A percentile compares a stretch with the other conserved stretches of the same genome.
Evolutionary conservation across 2,329 filamentous ascomycete species (phyloP).

Genomic region (Akanthomyces dipterigenus): DNA sequence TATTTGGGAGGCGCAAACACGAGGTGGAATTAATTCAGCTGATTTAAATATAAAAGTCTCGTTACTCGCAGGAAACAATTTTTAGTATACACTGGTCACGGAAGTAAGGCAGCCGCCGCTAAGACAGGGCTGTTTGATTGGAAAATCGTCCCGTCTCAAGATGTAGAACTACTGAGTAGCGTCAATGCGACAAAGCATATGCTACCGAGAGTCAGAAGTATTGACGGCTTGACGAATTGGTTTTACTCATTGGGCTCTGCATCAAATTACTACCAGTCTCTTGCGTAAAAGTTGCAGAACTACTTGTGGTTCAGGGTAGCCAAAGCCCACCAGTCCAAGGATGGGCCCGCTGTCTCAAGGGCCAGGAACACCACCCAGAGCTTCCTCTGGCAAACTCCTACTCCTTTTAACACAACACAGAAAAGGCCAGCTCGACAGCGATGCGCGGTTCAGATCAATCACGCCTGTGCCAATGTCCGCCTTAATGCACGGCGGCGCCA

Average conservation of each 20-base stretch:
- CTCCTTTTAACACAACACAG: not conserved
- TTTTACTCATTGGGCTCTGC: too few relatives aligned
- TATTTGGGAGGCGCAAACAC: not conserved
- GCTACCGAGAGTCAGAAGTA: too few relatives aligned
- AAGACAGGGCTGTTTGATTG: too few relatives aligned
- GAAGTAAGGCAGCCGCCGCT: too few relatives aligned
- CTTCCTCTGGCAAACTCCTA: not conserved
- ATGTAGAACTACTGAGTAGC: too few relatives aligned
- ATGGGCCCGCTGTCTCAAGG: not conserved
- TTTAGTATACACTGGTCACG: too few relatives aligned
- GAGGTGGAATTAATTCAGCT: not conserved
- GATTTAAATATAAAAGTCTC: not conserved
- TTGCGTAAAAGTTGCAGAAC: not conserved
- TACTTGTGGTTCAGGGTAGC: not conserved
- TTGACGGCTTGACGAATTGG: too few relatives aligned
- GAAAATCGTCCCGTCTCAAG: too few relatives aligned
- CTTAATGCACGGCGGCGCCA: conserved; percentile 37
- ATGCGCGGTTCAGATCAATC: conserved; percentile 35
- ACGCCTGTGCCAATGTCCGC: conserved; percentile 40
- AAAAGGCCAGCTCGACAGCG: conserved; percentile 22
- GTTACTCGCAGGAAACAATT: not conserved
- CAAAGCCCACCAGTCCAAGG: not conserved
- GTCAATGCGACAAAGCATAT: too few relatives aligned
- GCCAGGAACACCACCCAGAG: not conserved
- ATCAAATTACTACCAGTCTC: too few relatives aligned